These are phyloP conservation scores for Crithidia fasciculata DNA, from an alignment of 208 protist genomes.

Conservation along the genomic window DNA sequence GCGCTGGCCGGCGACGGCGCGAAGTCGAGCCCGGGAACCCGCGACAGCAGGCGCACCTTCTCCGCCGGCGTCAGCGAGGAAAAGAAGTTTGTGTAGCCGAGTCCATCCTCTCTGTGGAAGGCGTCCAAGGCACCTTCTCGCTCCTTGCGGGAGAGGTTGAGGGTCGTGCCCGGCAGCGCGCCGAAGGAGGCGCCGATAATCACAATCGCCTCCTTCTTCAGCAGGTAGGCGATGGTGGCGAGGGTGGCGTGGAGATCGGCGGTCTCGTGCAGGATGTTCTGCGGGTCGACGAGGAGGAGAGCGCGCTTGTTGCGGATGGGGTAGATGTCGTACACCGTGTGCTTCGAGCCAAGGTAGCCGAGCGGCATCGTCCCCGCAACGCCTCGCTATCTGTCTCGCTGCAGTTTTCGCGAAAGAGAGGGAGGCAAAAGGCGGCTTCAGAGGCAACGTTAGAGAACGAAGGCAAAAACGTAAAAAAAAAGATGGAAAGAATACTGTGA, in stretches of 20 bases:
- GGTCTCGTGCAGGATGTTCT: constrained; percentile 59
- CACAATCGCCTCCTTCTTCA: constrained; percentile 58
- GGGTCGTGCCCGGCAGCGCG: constrained; percentile 42
- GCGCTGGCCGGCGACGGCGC: constrained; percentile 11
- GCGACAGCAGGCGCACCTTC: constrained; percentile 64
- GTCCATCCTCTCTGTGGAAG: constrained; percentile 61
- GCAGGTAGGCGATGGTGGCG: constrained; percentile 59
- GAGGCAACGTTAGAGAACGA: neutral
- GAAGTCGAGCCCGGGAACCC: constrained; percentile 37
- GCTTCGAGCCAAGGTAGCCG: constrained; percentile 63
- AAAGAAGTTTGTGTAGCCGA: constrained; percentile 80
- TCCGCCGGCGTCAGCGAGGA: constrained; percentile 37
- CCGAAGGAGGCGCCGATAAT: constrained; percentile 73
- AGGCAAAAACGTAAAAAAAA: too few species aligned
- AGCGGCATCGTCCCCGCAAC: constrained; percentile 41
- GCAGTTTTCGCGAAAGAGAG: constrained; percentile 3
- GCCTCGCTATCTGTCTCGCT: too few species aligned
- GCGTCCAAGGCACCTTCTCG: constrained; percentile 64
- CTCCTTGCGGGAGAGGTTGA: constrained; percentile 52
- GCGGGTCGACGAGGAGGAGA: constrained; percentile 71
- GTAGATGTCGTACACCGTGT: constrained; percentile 76
- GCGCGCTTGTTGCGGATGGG: constrained; percentile 70
- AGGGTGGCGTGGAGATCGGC: constrained; percentile 68
- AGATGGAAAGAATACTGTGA: too few species aligned
- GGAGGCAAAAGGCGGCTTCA: constrained; percentile 1